A percentile compares a stretch with the other conserved stretches of the same genome.
Conservation (phyloP, 768 basidiomycete genomes). For the Hygrocybe punicea region DNA sequence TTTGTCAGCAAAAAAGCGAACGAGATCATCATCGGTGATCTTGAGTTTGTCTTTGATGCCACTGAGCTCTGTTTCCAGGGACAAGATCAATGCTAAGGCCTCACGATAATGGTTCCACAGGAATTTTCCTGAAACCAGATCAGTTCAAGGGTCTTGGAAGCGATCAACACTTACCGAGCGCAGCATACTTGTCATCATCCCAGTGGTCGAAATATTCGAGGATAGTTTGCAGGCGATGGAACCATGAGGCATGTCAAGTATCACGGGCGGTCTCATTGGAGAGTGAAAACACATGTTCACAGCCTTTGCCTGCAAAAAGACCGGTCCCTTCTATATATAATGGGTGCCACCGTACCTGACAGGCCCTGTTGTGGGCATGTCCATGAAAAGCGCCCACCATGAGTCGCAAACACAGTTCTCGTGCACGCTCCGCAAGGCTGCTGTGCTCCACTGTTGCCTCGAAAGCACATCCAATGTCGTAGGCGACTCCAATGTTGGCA, state of each 20-base stretch:
- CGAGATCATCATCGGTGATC: neutral
- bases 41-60: neutral
- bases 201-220: constrained; percentile 7
- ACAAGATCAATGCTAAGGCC: neutral
- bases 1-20: neutral
- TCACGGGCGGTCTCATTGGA: constrained; percentile 19
- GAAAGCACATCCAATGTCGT: constrained; percentile 27
- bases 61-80: neutral
- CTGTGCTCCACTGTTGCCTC: constrained; percentile 18
- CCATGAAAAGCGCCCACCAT: constrained; percentile 23
- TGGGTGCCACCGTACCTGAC: constrained; percentile 20
- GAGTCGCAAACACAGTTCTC: constrained; percentile 3
- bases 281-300: constrained; percentile 17
- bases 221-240: constrained; percentile 14
- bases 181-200: constrained; percentile 11
- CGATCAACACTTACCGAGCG: constrained; percentile 1
- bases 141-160: neutral
- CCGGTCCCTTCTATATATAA: constrained; percentile 21
- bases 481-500: constrained; percentile 11
- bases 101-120: neutral
- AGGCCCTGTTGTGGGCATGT: constrained; percentile 19
- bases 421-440: constrained; percentile 12
- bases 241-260: constrained; percentile 12
- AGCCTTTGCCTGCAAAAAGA: constrained; percentile 20
- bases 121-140: neutral